Conservation (phyloP, 345 rosid genomes). For the Abelmoschus esculentus region DNA sequence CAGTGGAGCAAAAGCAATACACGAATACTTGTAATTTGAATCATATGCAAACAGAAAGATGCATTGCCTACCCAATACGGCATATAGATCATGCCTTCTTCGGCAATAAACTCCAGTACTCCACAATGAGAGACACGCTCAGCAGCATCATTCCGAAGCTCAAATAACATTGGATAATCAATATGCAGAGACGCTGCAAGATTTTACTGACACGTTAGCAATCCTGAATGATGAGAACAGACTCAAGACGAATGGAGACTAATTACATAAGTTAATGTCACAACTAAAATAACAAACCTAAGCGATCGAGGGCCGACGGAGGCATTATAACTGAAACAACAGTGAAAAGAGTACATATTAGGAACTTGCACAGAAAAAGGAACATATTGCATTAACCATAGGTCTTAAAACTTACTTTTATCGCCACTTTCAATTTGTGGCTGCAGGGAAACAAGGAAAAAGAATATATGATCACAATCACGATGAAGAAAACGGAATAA, state of each 20-base stretch:
- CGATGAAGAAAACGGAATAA: background rate
- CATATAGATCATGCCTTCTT: conserved; percentile 99
- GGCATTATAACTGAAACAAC: conserved; percentile 90
- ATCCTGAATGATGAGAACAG: background rate
- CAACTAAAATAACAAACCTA: conserved; percentile 49
- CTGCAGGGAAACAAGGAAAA: conserved; percentile 39
- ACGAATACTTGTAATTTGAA: background rate
- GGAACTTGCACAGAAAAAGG: conserved; percentile 6
- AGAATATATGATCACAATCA: conserved; percentile 11
- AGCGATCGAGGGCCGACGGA: conserved; percentile 97
- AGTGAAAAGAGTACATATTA: conserved; percentile 6
- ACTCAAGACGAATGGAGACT: background rate
- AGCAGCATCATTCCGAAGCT: conserved; percentile 69
- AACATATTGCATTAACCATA: background rate
- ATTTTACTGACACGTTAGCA: conserved; percentile 14
- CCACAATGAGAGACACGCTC: conserved; percentile 96
- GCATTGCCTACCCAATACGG: conserved; percentile 85
- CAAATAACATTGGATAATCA: conserved; percentile 97
- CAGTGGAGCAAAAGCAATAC: background rate
- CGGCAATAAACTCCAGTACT: conserved; percentile 94
- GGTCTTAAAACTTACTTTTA: conserved; percentile 61
- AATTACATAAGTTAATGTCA: background rate
- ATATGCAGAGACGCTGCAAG: conserved; percentile 85
- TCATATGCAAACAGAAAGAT: background rate
- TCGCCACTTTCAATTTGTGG: conserved; percentile 98